These are phyloP conservation scores for Vanderwaltozyma verrucispora DNA, from an alignment of 805 yeast genomes.

Conservation along the genomic window DNA sequence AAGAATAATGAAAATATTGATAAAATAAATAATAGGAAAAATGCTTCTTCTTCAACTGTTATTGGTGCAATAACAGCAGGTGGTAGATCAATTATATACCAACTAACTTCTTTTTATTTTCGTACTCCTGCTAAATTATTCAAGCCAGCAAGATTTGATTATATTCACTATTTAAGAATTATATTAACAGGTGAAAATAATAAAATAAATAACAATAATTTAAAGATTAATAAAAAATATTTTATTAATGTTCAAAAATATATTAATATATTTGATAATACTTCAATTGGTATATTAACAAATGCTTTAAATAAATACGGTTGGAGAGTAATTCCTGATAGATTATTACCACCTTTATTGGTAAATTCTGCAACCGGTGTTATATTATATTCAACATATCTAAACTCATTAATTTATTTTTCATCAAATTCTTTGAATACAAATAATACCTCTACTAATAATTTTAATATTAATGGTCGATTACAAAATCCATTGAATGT, in stretches of 20 bases:
- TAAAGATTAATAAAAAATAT: constrained; percentile 11
- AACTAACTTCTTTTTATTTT: constrained; percentile 64
- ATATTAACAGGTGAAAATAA: constrained; percentile 27
- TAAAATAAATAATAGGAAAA: neutral
- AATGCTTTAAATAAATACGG: constrained; percentile 69
- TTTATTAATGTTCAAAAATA: neutral
- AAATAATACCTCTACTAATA: neutral
- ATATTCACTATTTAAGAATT: constrained; percentile 57
- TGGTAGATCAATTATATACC: constrained; percentile 71
- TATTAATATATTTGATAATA: constrained; percentile 41
- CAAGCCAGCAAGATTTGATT: constrained; percentile 85
- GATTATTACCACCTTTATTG: constrained; percentile 71
- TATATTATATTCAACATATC: constrained; percentile 73
- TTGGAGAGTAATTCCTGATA: constrained; percentile 75
- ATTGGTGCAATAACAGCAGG: constrained; percentile 83
- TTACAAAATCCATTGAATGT: constrained; percentile 35
- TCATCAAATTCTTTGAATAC: neutral
- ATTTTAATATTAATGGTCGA: neutral
- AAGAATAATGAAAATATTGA: neutral
- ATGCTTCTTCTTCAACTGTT: constrained; percentile 24
- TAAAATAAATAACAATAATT: neutral
- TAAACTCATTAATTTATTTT: constrained; percentile 37
- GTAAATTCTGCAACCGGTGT: constrained; percentile 88
- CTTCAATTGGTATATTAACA: constrained; percentile 63
- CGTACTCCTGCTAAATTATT: constrained; percentile 79